Evolutionary conservation across 148 eudicot species (phyloP), one percentile per base, ranked within the genome.

Genomic region (Oxyria digyna): DNA sequence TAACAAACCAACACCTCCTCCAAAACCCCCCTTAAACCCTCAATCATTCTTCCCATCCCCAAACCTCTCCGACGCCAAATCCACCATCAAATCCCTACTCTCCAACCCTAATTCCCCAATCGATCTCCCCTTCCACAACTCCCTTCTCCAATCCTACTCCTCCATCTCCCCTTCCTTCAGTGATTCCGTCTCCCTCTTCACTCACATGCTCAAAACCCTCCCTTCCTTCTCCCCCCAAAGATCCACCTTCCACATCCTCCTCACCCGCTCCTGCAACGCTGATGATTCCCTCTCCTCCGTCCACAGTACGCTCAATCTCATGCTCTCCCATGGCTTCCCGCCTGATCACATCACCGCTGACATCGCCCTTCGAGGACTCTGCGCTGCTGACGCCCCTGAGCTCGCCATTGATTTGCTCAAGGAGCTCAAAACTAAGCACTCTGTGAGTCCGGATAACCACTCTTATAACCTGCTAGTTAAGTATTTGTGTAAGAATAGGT

Each of bases 391-490:
- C 45, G 70, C 71, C 4, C 74, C 71, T 0, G 91, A 93, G 37
- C 77, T 81, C 13, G 96, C 91, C 0, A 31, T 87, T 1, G 80
- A 83, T 21, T 65, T 89, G 37, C 69, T 93, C 8, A 79, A 75
- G 67, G 89, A 87, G 31, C 71, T 93, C n/a, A 78, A 82, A 9
- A 24, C 69, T 18, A 83, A 83, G 62, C 38, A 84, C 63, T 75
- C 77, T 21, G 52, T 78, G 0, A 74, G 65, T 0, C 95, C 88
- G 0, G 98, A 93, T 71, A 27, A 69, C 0, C 79, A 72, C 64
- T 85, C 98, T 3, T 93, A 79, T 40, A 89, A 93, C 75, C 86
- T 79, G 64, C 72, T 93, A 4, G 68, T 89, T 40, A 93, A 85
- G 75, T 69, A 77, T 29, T 67, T 87, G 7, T 81, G 87, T 24